These are phyloP conservation scores for Periconia digitata DNA, from an alignment of 2,329 filamentous ascomycete species.

Conservation along the genomic window DNA sequence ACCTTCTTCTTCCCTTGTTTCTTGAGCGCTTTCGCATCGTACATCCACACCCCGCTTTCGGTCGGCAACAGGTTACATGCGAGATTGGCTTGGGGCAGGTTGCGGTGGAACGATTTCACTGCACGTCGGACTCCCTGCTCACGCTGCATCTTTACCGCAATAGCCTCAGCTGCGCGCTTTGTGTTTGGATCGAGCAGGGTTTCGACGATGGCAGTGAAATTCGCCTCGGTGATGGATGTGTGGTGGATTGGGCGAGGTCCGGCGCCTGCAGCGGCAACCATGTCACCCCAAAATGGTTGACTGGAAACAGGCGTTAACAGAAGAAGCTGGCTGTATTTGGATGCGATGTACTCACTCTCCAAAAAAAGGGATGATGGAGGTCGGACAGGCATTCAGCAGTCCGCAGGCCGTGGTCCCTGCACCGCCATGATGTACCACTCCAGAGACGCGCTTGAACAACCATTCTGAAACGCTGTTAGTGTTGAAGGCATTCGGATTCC, in stretches of 20 bases:
- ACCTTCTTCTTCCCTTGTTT: too few species aligned
- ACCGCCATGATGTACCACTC: conserved; percentile 81
- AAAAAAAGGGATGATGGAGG: conserved; percentile 59
- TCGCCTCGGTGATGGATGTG: conserved; percentile 46
- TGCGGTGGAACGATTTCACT: not conserved
- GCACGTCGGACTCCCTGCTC: not conserved
- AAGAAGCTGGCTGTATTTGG: not conserved
- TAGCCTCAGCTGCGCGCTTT: conserved; percentile 1
- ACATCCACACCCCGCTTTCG: too few species aligned
- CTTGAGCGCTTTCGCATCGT: too few species aligned
- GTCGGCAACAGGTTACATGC: too few species aligned
- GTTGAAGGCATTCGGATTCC: conserved; percentile 72
- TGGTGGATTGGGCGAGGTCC: conserved; percentile 54
- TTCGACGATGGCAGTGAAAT: conserved; percentile 34
- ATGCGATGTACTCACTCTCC: conserved; percentile 67
- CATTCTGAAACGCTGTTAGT: conserved; percentile 83
- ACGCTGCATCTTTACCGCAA: not conserved
- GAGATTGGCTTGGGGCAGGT: not conserved
- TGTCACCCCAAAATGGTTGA: conserved; percentile 58
- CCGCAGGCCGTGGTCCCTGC: conserved; percentile 58
- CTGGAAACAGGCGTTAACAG: conserved; percentile 9
- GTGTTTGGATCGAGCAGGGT: not conserved
- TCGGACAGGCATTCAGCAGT: conserved; percentile 49
- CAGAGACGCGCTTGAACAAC: conserved; percentile 77
- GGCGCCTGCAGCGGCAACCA: conserved; percentile 54